A percentile compares a stretch with the other conserved stretches of the same genome.
phyloP scores from a whole-genome alignment of 352 stramenopile species.

The Globisporangium lucens region DNA sequence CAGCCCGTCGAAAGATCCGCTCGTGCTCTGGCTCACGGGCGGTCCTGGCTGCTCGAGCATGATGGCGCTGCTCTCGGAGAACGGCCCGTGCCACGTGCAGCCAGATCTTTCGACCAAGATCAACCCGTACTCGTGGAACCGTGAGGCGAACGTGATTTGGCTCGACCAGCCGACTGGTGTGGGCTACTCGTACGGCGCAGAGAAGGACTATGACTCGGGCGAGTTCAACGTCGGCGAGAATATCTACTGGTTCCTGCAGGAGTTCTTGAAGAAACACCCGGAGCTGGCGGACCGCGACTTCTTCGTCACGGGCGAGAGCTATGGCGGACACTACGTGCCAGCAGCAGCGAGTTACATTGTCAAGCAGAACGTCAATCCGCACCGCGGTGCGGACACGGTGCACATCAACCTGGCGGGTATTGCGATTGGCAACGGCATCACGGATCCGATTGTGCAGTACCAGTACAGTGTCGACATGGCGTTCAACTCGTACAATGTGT shows the following conservation, averaged over 20 bases:
- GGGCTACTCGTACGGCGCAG: slow-evolving; percentile 31
- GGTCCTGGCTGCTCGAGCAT: slow-evolving; percentile 41
- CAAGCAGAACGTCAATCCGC: slow-evolving; percentile 14
- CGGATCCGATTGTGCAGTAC: slow-evolving; percentile 63
- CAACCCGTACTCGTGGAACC: slow-evolving; percentile 43
- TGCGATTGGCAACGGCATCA: slow-evolving; percentile 78
- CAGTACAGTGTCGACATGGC: slow-evolving; percentile 67
- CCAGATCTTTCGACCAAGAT: slow-evolving; percentile 22
- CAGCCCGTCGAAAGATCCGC: slow-evolving; percentile 26
- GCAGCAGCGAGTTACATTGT: slow-evolving; percentile 30
- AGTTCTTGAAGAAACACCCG: slow-evolving; percentile 31
- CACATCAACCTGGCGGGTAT: slow-evolving; percentile 49
- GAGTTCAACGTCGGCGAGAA: slow-evolving; percentile 37
- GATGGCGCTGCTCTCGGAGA: slow-evolving; percentile 34
- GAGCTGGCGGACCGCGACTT: slow-evolving; percentile 32
- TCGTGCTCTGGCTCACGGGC: slow-evolving; percentile 50
- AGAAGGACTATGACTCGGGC: slow-evolving; percentile 26
- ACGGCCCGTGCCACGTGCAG: slow-evolving; percentile 36
- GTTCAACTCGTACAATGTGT: slow-evolving; percentile 70
- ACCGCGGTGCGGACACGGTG: slow-evolving; percentile 9
- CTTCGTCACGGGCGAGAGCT: slow-evolving; percentile 43
- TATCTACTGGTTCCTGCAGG: slow-evolving; percentile 46
- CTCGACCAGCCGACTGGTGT: slow-evolving; percentile 21
- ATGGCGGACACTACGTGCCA: slow-evolving; percentile 40
- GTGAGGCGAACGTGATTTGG: slow-evolving; percentile 40